Evolutionary conservation across 148 eudicot genomes (phyloP).

Genomic region (Diospyros lotus): DNA sequence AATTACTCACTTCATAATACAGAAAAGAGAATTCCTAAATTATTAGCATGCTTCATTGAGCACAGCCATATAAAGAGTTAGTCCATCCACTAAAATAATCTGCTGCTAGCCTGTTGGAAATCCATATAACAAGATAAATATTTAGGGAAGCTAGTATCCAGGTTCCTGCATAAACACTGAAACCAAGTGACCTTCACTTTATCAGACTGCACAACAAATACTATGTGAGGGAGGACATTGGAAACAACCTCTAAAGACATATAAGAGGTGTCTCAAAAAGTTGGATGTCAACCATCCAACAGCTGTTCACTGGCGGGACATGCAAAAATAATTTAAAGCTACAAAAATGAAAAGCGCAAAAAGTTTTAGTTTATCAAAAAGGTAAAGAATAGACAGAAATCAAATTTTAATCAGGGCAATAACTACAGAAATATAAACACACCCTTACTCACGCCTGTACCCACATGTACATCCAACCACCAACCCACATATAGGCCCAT

Average conservation of each 20-base stretch:
- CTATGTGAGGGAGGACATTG: neutral
- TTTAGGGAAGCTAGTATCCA: neutral
- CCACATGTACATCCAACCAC: neutral
- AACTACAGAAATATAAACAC: neutral
- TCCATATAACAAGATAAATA: neutral
- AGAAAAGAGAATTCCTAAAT: neutral
- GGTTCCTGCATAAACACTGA: neutral
- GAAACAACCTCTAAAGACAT: neutral
- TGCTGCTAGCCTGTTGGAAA: neutral
- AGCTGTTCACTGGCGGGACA: neutral
- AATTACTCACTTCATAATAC: neutral
- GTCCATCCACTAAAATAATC: neutral
- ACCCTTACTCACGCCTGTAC: neutral
- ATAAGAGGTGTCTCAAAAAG: neutral
- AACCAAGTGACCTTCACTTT: no score
- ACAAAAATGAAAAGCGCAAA: neutral
- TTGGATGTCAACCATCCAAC: slow-evolving; percentile 1
- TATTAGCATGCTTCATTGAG: neutral
- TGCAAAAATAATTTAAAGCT: neutral
- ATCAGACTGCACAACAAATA: no score
- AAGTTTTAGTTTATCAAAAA: neutral
- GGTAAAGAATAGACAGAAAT: neutral
- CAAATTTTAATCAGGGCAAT: neutral
- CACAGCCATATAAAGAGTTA: neutral
- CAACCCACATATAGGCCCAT: neutral